Evolutionary conservation across 1,139 yeast genomes (phyloP).

Genomic region (Blastobotrys proliferans): DNA sequence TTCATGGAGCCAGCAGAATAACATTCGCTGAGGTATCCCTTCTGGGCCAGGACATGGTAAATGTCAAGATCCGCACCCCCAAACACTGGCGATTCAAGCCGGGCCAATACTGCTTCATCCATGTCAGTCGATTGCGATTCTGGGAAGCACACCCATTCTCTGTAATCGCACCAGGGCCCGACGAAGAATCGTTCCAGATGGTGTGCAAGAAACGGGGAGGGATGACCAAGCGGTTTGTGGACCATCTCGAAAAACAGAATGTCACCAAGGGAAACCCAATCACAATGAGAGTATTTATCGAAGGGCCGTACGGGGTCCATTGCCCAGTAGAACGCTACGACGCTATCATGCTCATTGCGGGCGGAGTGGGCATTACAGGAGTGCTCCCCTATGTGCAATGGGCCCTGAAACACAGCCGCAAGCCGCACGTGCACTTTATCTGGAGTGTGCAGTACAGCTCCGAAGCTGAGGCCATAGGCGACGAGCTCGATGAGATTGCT

Average conservation of each 20-base stretch:
- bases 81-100: constrained; percentile 45
- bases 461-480: constrained; percentile 29
- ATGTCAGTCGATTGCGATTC: constrained; percentile 44
- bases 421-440: constrained; percentile 24
- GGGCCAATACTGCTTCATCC: constrained; percentile 63
- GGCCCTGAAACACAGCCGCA: constrained; percentile 18
- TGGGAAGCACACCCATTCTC: constrained; percentile 67
- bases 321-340: constrained; percentile 54
- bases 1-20: constrained; percentile 25
- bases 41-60: constrained; percentile 31
- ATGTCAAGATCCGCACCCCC: constrained; percentile 32
- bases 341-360: constrained; percentile 52
- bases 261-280: constrained; percentile 26
- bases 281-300: constrained; percentile 43
- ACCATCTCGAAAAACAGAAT: constrained; percentile 22
- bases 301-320: constrained; percentile 62
- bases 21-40: constrained; percentile 40
- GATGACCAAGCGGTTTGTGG: constrained; percentile 32
- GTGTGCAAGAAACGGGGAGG: constrained; percentile 36
- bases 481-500: constrained; percentile 27
- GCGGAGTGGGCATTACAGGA: constrained; percentile 78
- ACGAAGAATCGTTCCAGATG: constrained; percentile 37
- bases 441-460: constrained; percentile 28
- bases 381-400: constrained; percentile 36
- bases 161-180: constrained; percentile 39